phyloP scores from a whole-genome alignment of 2,329 filamentous ascomycete species.

The Alternaria arbusti region DNA sequence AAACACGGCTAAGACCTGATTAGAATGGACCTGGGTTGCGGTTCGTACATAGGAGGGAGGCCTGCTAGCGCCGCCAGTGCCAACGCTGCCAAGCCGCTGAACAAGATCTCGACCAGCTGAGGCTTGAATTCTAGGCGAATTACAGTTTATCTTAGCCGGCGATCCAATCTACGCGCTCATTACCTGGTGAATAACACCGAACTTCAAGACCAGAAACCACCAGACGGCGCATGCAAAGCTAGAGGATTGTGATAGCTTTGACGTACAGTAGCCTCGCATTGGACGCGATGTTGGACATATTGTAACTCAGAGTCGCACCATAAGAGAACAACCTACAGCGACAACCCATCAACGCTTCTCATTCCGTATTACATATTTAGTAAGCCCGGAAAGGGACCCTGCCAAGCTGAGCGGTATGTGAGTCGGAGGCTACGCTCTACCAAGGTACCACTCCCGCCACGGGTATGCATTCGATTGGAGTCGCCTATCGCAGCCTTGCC shows the following conservation, averaged over 20 bases:
- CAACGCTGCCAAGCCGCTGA: not conserved
- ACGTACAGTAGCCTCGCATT: not conserved
- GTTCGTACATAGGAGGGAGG: not conserved
- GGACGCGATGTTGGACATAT: not conserved
- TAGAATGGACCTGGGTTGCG: not conserved
- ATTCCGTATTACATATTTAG: not conserved
- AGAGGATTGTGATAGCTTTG: not conserved
- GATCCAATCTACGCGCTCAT: not conserved
- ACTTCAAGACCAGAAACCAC: not conserved
- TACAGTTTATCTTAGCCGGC: not conserved
- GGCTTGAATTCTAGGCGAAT: not conserved
- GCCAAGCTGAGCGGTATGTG: not conserved
- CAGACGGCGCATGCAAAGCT: not conserved
- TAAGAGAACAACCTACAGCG: not conserved
- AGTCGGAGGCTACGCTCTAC: not conserved
- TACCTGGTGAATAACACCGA: not conserved
- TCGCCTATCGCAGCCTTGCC: not conserved
- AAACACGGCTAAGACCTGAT: not conserved
- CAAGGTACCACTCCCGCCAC: not conserved
- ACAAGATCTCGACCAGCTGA: slow-evolving; percentile 1
- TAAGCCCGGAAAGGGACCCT: not conserved
- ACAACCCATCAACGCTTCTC: not conserved
- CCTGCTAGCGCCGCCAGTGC: not conserved
- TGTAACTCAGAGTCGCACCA: not conserved
- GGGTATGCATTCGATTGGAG: not conserved